A percentile compares a stretch with the other conserved stretches of the same genome.
phyloP scores from a whole-genome alignment of 2,329 filamentous ascomycete genomes.

The Rosellinia necatrix region DNA sequence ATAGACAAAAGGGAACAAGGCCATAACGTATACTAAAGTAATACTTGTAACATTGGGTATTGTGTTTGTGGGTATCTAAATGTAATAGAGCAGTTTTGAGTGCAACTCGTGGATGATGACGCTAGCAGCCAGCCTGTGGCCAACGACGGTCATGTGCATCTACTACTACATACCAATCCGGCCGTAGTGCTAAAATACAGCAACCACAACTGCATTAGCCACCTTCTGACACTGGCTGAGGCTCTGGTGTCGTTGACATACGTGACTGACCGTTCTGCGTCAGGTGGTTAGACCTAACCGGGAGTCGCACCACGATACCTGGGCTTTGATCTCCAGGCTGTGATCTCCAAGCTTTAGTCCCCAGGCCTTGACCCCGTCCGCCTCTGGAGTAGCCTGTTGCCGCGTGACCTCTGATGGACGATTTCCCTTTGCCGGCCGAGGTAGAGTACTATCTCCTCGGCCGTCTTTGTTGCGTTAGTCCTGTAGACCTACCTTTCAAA shows the following conservation, averaged over 20 bases:
- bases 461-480: background rate
- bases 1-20: too few species aligned
- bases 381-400: background rate
- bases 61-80: slow-evolving; percentile 12
- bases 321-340: background rate
- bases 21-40: too few species aligned
- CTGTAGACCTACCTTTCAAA: background rate
- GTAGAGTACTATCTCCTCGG: background rate
- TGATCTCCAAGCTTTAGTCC: too few species aligned
- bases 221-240: slow-evolving; percentile 14
- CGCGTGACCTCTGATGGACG: background rate
- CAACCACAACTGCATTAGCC: slow-evolving; percentile 21
- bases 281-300: background rate
- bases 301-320: background rate
- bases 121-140: background rate
- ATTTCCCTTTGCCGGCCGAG: background rate
- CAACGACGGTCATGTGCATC: background rate
- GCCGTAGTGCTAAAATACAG: slow-evolving; percentile 13
- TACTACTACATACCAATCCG: background rate
- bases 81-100: background rate
- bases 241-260: slow-evolving; percentile 21
- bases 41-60: background rate
- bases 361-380: background rate
- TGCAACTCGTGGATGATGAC: background rate
- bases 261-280: slow-evolving; percentile 9